Evolutionary conservation across 2,329 filamentous ascomycete genomes (phyloP).

Genomic region (Stromatinia cepivora): DNA sequence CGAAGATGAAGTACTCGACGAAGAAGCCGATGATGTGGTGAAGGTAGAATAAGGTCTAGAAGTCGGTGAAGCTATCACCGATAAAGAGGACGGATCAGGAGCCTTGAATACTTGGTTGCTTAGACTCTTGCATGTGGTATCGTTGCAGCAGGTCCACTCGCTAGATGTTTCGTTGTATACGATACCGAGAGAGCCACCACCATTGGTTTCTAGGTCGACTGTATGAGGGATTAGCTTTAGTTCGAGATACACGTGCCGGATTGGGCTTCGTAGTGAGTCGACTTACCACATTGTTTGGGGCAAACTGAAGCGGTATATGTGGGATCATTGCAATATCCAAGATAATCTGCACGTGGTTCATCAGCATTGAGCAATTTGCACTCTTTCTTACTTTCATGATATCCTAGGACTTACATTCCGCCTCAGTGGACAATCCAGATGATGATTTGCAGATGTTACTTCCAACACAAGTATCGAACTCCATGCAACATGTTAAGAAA

Average conservation of each 20-base stretch:
- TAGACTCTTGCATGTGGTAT: constrained; percentile 5
- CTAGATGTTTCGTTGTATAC: not conserved
- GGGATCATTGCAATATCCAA: constrained; percentile 16
- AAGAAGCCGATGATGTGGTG: not conserved
- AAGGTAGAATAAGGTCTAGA: constrained; percentile 4
- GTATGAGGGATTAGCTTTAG: not conserved
- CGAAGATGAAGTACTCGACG: not conserved
- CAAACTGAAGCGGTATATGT: constrained; percentile 10
- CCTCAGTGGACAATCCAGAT: not conserved
- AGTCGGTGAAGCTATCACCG: not conserved
- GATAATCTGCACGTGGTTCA: not conserved
- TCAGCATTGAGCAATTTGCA: not conserved
- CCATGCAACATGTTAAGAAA: not conserved
- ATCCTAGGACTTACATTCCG: constrained; percentile 5
- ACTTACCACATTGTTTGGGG: not conserved
- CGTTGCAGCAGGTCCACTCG: constrained; percentile 6
- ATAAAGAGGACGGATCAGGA: constrained; percentile 1
- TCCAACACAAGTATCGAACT: constrained; percentile 14
- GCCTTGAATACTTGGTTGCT: constrained; percentile 3
- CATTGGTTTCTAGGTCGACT: constrained; percentile 1
- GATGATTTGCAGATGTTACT: constrained; percentile 15
- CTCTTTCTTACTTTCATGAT: too few species aligned
- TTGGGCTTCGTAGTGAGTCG: too few species aligned
- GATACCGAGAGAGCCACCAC: not conserved
- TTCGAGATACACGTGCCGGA: not conserved